These are phyloP conservation scores for Lunularia cruciata DNA, from an alignment of 225 moss, liverwort and hornwort genomes.

Conservation along the genomic window DNA sequence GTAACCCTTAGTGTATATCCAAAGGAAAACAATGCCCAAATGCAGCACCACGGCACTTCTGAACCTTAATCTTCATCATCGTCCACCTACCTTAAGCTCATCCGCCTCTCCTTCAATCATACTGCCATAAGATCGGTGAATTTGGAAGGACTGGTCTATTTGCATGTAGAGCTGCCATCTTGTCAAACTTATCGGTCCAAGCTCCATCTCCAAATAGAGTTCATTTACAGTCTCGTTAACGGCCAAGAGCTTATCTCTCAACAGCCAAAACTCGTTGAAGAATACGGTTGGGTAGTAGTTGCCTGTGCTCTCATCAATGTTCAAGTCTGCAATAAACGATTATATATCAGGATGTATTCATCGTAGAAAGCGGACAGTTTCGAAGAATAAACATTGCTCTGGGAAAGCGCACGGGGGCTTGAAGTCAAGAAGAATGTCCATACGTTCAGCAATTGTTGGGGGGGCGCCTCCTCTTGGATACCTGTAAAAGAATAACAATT, in stretches of 20 bases:
- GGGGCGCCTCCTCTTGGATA: conserved; percentile 73
- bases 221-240: conserved; percentile 79
- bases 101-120: conserved; percentile 98
- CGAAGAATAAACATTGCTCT: background rate
- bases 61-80: background rate
- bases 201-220: conserved; percentile 62
- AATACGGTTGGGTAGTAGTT: conserved; percentile 83
- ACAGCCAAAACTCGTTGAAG: conserved; percentile 93
- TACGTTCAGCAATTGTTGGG: conserved; percentile 60
- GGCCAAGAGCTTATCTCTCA: conserved; percentile 71
- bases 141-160: conserved; percentile 89
- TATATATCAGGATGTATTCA: background rate
- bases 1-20: background rate
- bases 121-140: conserved; percentile 86
- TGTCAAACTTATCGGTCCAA: conserved; percentile 77
- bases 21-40: background rate
- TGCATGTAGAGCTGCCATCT: conserved; percentile 92
- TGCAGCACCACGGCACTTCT: background rate
- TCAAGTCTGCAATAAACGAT: conserved; percentile 44
- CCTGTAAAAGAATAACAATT: conserved; percentile 35
- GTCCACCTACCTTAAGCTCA: conserved; percentile 58
- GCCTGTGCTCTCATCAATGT: conserved; percentile 54
- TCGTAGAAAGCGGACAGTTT: background rate
- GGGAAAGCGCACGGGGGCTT: background rate
- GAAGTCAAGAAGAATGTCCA: conserved; percentile 25